Base-by-base conservation (phyloP, 2,329 filamentous ascomycete genomes). In the Chaetomiaceae sp. region DNA sequence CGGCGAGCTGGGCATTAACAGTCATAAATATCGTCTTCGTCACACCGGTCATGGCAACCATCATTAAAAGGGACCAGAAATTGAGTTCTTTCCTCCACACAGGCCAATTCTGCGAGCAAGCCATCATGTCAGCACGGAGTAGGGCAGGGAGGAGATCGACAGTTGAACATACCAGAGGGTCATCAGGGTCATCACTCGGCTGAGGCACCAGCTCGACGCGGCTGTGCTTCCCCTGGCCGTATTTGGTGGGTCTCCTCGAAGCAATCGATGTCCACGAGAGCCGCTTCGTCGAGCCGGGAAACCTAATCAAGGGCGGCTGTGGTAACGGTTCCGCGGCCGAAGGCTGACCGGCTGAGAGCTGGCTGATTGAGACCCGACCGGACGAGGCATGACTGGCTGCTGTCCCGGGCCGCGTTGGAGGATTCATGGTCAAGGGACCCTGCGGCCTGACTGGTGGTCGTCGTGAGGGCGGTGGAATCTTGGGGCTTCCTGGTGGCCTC, bases 11-110 rank as follows among this genome's bases (percentile, higher is more conserved):
- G 20, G 68, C 64, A 53, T 75, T 73, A 4, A 77, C 73, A 7
- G 70, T 71, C 35, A 81, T 58, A 25, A 80, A 73, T 12, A 73
- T 72, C 4, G 77, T 79, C 65, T 82, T 82, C 65, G 76, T 72
- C n/a, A 72, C 73, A 2, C 72, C 70, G 4, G 73, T 66, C 2
- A 80, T 60, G 1, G 72, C 71, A 7, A 72, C 69, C 48, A 73
- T 70, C 45, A 75, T 60, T 14, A 81, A 63, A 0, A 83, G 61
- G 1, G 75, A 67, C 3, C 65, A 59, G 20, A 77, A 70, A 52
- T 76, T 74, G 7, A 76, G 58, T 48, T 79, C 73, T 49, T 79
- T 81, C 54, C 73, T 76, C 73, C 75, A 77, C 21, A 63, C 54
- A 3, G 75, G 70, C 79, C 78, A 82, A 58, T 82, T 83, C 74